A percentile compares a stretch with the other conserved stretches of the same genome.
These are phyloP conservation scores for Phylloporus scabripes DNA, from an alignment of 768 basidiomycete species.

Conservation along the genomic window DNA sequence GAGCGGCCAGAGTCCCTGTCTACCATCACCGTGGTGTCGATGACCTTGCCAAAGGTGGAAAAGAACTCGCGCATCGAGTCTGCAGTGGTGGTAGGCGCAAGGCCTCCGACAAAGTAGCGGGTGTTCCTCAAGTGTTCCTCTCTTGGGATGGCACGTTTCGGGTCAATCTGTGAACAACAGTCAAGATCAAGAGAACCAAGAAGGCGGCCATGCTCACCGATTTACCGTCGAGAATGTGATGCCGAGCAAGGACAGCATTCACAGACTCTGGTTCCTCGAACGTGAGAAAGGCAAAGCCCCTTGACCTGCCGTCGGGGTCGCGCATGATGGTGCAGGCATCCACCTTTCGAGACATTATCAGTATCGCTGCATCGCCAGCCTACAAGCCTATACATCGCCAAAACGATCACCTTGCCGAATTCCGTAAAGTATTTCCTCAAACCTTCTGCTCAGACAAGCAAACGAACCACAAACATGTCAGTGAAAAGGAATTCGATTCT, in stretches of 20 bases:
- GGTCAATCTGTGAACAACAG: conserved; percentile 61
- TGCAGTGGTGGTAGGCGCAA: conserved; percentile 60
- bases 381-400: not conserved
- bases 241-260: conserved; percentile 56
- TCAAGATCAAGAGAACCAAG: not conserved
- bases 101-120: conserved; percentile 78
- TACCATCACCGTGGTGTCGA: conserved; percentile 83
- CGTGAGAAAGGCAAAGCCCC: conserved; percentile 83
- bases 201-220: conserved; percentile 41
- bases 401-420: conserved; percentile 60
- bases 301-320: conserved; percentile 65
- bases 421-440: conserved; percentile 69
- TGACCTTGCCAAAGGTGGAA: conserved; percentile 66
- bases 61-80: conserved; percentile 72
- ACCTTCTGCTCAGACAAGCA: conserved; percentile 42
- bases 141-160: conserved; percentile 81
- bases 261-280: conserved; percentile 66
- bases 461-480: conserved; percentile 22
- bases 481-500: conserved; percentile 21
- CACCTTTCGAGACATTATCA: conserved; percentile 40
- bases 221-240: conserved; percentile 76
- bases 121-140: conserved; percentile 73
- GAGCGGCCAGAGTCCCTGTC: conserved; percentile 70
- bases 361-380: conserved; percentile 1
- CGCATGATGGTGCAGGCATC: conserved; percentile 85